Evolutionary conservation across 192 early-diverging fungal species (phyloP), one percentile per base, ranked within the genome.

Genomic region (Gonapodya prolifera): DNA sequence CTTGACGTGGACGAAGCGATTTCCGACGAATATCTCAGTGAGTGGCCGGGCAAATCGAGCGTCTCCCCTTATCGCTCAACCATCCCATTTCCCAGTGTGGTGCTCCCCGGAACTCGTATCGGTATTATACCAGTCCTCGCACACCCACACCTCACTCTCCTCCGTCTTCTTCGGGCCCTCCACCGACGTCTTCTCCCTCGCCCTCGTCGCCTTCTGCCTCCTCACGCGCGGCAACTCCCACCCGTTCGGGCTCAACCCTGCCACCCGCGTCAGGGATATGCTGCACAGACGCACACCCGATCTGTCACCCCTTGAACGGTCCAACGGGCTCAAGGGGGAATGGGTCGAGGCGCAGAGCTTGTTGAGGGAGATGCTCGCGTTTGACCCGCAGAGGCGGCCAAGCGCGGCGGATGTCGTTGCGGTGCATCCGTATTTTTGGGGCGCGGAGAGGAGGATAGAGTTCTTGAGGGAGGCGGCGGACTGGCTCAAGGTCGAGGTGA

Each of bases 401-500:
- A 13, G 8, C 8, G 71, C 71, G 18, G 71, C 8, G 71, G 28
- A 30, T 2, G 71, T 29, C 31, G 8, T 73, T 8, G 8, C 2
- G 8, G n/a, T n/a, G n/a, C 71, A 73, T 29, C 71, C 71, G 2
- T 73, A 30, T 29, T 73, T 73, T 32, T 73, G 71, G 71, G 28
- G 28, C 2, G 71, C 71, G 31, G 71, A 18, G 71, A 18, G 31
- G 31, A 18, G 71, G 31, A 2, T 73, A 2, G 71, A 73, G 71
- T 73, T 73, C 31, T 32, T 73, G 32, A 18, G 71, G 31, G 71
- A 30, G 71, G 71, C 71, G 31, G 71, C 71, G 28, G 71, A 73
- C 31, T 30, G 71, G 71, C 2, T 73, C 31, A 73, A 73, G 31
- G 71, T 73, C 31, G 71, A 73, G 71, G 45, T 61, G 45, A 61